Percentiles rank a stretch among this genome's conserved stretches.
These are phyloP conservation scores for Alternaria alternata DNA, from an alignment of 2,329 filamentous ascomycete genomes.

Conservation along the genomic window DNA sequence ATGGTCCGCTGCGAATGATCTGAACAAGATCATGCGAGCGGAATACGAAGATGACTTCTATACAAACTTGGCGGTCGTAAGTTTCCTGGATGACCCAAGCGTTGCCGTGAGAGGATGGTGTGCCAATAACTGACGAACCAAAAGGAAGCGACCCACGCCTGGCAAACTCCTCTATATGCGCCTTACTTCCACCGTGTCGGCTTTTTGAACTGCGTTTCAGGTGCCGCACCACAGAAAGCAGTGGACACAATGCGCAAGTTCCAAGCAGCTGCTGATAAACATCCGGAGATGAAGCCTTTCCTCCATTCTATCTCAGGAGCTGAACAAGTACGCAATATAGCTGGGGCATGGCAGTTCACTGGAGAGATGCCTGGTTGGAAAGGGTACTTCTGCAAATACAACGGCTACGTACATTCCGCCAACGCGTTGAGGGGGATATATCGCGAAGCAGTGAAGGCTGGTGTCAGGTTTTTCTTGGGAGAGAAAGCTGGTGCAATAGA, in stretches of 20 bases:
- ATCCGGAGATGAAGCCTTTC: constrained; percentile 53
- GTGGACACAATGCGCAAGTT: constrained; percentile 56
- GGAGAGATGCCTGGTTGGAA: constrained; percentile 62
- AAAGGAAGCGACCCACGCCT: constrained; percentile 61
- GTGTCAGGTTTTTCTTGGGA: constrained; percentile 57
- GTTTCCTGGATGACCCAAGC: constrained; percentile 15
- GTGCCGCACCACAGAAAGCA: constrained; percentile 58
- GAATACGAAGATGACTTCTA: constrained; percentile 68
- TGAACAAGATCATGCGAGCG: constrained; percentile 69
- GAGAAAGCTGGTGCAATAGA: constrained; percentile 49
- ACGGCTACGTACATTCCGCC: constrained; percentile 65
- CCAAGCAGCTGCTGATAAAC: constrained; percentile 52
- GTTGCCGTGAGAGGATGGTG: background rate
- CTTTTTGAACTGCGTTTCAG: constrained; percentile 62
- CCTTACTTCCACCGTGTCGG: constrained; percentile 63
- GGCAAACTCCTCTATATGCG: constrained; percentile 62
- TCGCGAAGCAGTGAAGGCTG: constrained; percentile 53
- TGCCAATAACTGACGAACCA: background rate
- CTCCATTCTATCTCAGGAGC: constrained; percentile 27
- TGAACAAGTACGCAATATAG: constrained; percentile 55
- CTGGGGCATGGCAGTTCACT: constrained; percentile 54
- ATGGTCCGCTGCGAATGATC: constrained; percentile 65
- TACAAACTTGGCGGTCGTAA: constrained; percentile 61
- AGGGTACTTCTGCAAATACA: constrained; percentile 67
- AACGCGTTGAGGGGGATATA: constrained; percentile 60